Evolutionary conservation across 2,329 filamentous ascomycete species (phyloP), one percentile per base, ranked within the genome.

Genomic region (Neonectria punicea): DNA sequence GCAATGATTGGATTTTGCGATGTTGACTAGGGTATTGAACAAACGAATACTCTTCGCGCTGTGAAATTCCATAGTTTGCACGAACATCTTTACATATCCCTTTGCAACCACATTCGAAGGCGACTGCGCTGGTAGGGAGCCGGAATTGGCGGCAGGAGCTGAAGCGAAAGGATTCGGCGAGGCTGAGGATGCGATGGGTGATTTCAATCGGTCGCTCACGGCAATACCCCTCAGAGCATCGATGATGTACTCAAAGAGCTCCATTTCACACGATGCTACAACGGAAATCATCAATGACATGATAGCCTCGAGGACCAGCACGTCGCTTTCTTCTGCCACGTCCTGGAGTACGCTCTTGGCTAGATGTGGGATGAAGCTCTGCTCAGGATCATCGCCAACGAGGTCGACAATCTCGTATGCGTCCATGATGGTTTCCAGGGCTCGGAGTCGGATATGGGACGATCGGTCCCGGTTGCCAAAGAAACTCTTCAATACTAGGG

Each of bases 21-120:
- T 89, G 57, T 84, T 83, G 46, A 94, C 80, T 5, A 95, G 79
- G 9, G 87, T 82, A 53, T 88, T 84, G 71, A 89, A 94, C 0
- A 90, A 80, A 53, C 84, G 84, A 22, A 85, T 81, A 13, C 90
- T 87, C 77, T 94, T 95, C 14, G 78, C 79, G 8, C 87, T 86
- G 58, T 92, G 89, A 32, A 81, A 82, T 69, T 90, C 89, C 81
- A 97, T 88, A 13, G 89, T 88, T 56, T 89, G 86, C 69, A 94
- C 87, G 77, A 97, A 97, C 56, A 97, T 89, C 67, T 87, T 88
- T 46, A 93, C 89, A 62, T 93, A 89, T 2, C 90, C 92, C 61
- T 85, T 87, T 0, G 90, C 86, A 50, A 93, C 90, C 46, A 94
- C 88, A 69, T 93, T 93, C 4, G 89, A 89, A 1, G 87, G 85